phyloP scores from a whole-genome alignment of 208 protist species.

The Leishmania arabica region DNA sequence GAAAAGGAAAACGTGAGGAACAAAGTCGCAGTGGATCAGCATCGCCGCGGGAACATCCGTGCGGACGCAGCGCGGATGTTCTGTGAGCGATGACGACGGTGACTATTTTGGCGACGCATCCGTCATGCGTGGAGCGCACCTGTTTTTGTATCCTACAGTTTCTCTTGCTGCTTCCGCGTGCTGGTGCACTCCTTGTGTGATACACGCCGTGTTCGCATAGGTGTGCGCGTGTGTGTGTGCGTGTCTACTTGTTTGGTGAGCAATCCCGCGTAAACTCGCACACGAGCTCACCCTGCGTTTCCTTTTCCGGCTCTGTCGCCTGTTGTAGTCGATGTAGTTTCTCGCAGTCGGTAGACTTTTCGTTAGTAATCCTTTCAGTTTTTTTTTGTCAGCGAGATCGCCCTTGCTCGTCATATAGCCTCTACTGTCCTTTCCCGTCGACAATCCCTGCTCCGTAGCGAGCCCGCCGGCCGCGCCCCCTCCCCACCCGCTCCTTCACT shows the following conservation, averaged over 20 bases:
- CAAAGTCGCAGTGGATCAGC: not conserved
- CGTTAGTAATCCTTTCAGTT: not conserved
- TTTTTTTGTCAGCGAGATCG: not conserved
- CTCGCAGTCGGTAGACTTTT: not conserved
- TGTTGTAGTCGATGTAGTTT: not conserved
- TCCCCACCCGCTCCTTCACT: not conserved
- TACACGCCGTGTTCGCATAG: not conserved
- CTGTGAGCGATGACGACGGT: not conserved
- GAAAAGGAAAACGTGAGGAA: not conserved
- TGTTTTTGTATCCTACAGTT: not conserved
- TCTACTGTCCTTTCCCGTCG: not conserved
- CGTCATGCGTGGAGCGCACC: not conserved
- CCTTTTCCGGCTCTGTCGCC: not conserved
- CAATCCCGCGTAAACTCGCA: not conserved
- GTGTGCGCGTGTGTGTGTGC: not conserved
- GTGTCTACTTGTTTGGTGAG: not conserved
- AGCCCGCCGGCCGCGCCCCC: not conserved
- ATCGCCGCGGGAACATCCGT: not conserved
- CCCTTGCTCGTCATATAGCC: not conserved
- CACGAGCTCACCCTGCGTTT: not conserved
- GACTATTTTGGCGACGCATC: not conserved
- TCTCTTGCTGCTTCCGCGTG: conserved; percentile 1
- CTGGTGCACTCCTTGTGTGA: not conserved
- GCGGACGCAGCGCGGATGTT: no score
- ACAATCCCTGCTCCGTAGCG: no score